Conservation (phyloP, 805 yeast genomes). For the Wickerhamiella lipophila region DNA sequence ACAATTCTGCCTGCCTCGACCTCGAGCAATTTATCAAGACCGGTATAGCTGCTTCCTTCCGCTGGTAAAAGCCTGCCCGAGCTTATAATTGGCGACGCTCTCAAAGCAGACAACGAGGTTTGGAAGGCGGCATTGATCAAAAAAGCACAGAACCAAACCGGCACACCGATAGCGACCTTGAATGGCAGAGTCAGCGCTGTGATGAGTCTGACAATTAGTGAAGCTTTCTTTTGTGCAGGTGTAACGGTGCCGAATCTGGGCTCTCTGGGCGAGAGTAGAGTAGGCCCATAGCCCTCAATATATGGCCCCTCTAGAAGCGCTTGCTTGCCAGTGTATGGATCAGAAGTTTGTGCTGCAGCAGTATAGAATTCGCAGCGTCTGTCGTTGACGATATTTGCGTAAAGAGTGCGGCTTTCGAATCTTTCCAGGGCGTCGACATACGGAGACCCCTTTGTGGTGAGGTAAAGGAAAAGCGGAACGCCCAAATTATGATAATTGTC, state of each 20-base stretch:
- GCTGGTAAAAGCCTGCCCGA: not conserved
- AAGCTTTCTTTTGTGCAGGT: not conserved
- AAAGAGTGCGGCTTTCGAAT: conserved; percentile 45
- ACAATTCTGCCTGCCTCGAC: conserved; percentile 20
- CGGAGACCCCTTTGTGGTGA: conserved; percentile 51
- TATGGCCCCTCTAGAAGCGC: conserved; percentile 16
- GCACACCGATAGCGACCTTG: conserved; percentile 41
- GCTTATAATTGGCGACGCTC: conserved; percentile 19
- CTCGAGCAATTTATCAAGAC: conserved; percentile 15
- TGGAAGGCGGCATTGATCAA: conserved; percentile 35
- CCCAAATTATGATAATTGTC: conserved; percentile 19
- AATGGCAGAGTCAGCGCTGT: conserved; percentile 13
- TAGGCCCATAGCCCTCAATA: conserved; percentile 19
- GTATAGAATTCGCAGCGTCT: conserved; percentile 77
- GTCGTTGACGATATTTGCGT: conserved; percentile 70
- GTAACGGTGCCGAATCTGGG: not conserved
- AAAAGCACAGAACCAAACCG: conserved; percentile 52
- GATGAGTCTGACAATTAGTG: not conserved
- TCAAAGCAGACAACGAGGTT: conserved; percentile 31
- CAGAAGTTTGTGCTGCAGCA: conserved; percentile 43
- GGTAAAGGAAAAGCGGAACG: conserved; percentile 46
- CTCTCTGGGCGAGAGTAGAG: conserved; percentile 13
- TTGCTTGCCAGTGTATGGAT: conserved; percentile 15
- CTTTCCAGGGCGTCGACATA: conserved; percentile 43
- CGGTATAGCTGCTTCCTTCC: not conserved